phyloP scores from a whole-genome alignment of 2,329 filamentous ascomycete species.

The Ceratocystiopsis sp. region DNA sequence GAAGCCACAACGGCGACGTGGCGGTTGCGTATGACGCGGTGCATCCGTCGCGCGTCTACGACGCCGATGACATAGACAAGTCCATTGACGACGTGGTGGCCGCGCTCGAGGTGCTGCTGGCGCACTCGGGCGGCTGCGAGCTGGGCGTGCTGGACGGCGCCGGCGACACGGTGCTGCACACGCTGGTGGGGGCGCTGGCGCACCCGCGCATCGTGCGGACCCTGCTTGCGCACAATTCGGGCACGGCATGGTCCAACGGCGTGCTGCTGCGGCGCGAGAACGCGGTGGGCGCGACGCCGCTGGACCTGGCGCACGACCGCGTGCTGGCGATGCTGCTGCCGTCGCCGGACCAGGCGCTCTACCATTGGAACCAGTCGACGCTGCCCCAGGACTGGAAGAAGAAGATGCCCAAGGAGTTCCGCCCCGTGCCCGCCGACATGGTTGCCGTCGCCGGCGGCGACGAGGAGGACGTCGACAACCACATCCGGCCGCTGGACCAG shows the following conservation, averaged over 20 bases:
- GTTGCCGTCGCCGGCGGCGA: background rate
- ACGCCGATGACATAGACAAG: no score
- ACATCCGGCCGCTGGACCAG: background rate
- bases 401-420: background rate
- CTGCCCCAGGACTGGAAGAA: background rate
- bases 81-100: slow-evolving; percentile 17
- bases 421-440: no score
- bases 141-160: slow-evolving; percentile 43
- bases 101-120: slow-evolving; percentile 23
- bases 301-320: slow-evolving; percentile 45
- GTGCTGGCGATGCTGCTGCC: slow-evolving; percentile 24
- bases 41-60: no score
- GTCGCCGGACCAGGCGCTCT: slow-evolving; percentile 1
- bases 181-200: slow-evolving; percentile 24
- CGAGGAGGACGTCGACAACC: background rate
- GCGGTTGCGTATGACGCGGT: background rate
- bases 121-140: slow-evolving; percentile 35
- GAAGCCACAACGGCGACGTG: no score
- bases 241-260: background rate
- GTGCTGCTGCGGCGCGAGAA: slow-evolving; percentile 52
- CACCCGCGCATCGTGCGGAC: slow-evolving; percentile 20
- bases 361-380: background rate
- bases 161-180: slow-evolving; percentile 49
- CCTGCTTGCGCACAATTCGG: slow-evolving; percentile 37
- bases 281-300: slow-evolving; percentile 55